Base-by-base conservation (phyloP, 805 yeast species). In the Candida namnaoensis region DNA sequence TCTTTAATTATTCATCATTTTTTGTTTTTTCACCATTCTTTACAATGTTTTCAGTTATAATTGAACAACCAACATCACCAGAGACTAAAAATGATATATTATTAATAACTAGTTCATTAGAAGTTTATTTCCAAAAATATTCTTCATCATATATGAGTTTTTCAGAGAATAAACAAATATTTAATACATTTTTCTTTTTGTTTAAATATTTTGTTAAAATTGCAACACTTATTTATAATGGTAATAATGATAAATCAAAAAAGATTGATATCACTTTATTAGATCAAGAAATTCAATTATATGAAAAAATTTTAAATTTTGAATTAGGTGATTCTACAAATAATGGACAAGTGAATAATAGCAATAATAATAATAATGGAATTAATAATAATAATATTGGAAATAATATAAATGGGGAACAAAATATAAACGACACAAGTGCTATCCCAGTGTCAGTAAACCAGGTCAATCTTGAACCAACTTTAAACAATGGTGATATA, bases 11-110 rank as follows among this genome's bases (percentile, higher is more conserved):
- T 32, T 42, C 45, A 1, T 34, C 46, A 0, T 53, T 48, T 42
- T 50, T 44, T 13, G 53, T 51, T 37, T 48, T 47, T 27, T 48
- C 56, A 15, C 48, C 58, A 2, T 55, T 53, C 44, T 53, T 50
- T 41, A 44, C 56, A 4, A 32, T 55, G 32, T 52, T 55, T 36
- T 46, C 52, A 5, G 49, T 53, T n/a, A 35, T 46, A 5, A 32
- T 53, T 13, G 60, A 54, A 24, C 43, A 47, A 38, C 57, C 58
- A 14, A 38, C n/a, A 4, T 41, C 50, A 1, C 35, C 36, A 10
- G 25, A 33, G 11, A 36, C 48, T 8, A 45, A 36, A 34, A 34
- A 36, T n/a, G 56, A 54, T 34, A 30, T 55, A 1, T 32, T 39
- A 3, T 38, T 54, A 15, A 35, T 53, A 8, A 32, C 37, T 13